Evolutionary conservation across 371 early-diverging fungal genomes (phyloP).

Genomic region (Zopfochytrium polystomum): DNA sequence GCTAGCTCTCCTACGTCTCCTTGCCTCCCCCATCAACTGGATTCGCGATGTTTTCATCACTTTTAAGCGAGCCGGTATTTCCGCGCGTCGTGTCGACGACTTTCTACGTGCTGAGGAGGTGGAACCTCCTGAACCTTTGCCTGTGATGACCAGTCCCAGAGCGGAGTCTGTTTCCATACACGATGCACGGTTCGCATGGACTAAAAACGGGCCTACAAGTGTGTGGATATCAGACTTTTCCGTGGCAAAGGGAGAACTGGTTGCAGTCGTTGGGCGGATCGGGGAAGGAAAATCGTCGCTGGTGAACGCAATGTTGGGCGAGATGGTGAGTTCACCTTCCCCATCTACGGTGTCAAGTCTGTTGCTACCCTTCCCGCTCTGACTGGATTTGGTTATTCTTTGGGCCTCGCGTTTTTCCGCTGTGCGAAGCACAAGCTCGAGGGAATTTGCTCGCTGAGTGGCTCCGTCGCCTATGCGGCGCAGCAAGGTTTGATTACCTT

Average conservation of each 20-base stretch:
- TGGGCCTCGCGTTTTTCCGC: too few species aligned
- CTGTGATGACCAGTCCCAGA: not conserved
- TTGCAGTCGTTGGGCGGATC: slow-evolving; percentile 20
- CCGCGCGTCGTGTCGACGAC: slow-evolving; percentile 14
- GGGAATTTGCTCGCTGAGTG: not conserved
- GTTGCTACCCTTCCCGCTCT: not conserved
- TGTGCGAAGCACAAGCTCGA: not conserved
- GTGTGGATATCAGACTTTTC: slow-evolving; percentile 6
- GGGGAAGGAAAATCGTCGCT: slow-evolving; percentile 32
- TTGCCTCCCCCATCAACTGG: slow-evolving; percentile 21
- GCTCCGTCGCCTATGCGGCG: slow-evolving; percentile 16
- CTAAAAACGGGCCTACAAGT: not conserved
- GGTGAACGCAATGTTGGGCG: slow-evolving; percentile 34
- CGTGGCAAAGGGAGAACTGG: slow-evolving; percentile 16
- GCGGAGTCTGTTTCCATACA: not conserved
- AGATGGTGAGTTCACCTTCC: slow-evolving; percentile 21
- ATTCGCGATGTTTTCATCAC: slow-evolving; percentile 15
- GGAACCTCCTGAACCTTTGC: not conserved
- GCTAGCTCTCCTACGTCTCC: slow-evolving; percentile 15
- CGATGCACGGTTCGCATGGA: not conserved
- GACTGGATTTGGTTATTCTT: not conserved
- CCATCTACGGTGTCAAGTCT: not conserved
- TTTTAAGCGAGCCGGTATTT: slow-evolving; percentile 4
- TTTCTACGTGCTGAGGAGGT: slow-evolving; percentile 21
- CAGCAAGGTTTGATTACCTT: slow-evolving; percentile 12